Evolutionary conservation across 257 asterid genomes (phyloP).

Genomic region (Primulina eburnea): DNA sequence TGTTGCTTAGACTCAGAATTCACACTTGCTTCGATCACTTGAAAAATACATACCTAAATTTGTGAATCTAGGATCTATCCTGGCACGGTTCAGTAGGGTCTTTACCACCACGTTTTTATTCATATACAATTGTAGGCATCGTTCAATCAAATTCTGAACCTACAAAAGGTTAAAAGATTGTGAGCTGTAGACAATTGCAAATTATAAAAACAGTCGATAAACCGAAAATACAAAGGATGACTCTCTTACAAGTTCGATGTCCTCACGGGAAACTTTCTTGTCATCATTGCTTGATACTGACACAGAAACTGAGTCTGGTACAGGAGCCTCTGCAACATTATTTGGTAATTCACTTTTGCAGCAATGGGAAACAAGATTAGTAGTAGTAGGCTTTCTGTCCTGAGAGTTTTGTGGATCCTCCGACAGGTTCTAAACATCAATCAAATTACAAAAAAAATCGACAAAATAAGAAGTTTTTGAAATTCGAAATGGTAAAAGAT

Average conservation of each 20-base stretch:
- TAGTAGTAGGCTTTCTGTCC: conserved; percentile 42
- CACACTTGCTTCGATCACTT: not conserved
- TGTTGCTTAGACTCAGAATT: not conserved
- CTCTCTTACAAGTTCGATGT: conserved; percentile 58
- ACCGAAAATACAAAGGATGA: conserved; percentile 2
- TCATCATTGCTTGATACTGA: conserved; percentile 59
- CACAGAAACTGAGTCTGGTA: conserved; percentile 61
- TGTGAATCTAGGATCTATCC: conserved; percentile 75
- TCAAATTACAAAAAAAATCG: not conserved
- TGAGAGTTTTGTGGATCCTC: conserved; percentile 40
- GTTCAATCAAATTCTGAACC: conserved; percentile 74
- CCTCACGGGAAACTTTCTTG: conserved; percentile 64
- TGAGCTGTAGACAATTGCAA: conserved; percentile 1
- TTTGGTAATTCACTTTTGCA: conserved; percentile 48
- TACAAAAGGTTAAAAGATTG: conserved; percentile 20
- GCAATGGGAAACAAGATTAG: conserved; percentile 43
- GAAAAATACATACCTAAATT: conserved; percentile 48
- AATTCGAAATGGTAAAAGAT: not conserved
- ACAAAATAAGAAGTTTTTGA: not conserved
- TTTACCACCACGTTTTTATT: conserved; percentile 65
- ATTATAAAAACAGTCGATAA: not conserved
- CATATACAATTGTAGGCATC: conserved; percentile 72
- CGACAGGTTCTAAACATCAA: conserved; percentile 10
- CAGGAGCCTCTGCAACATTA: conserved; percentile 41
- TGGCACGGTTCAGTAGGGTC: conserved; percentile 65